These are phyloP conservation scores for Fusarium brevicatenulatum DNA, from an alignment of 2,329 filamentous ascomycete species.

Conservation along the genomic window DNA sequence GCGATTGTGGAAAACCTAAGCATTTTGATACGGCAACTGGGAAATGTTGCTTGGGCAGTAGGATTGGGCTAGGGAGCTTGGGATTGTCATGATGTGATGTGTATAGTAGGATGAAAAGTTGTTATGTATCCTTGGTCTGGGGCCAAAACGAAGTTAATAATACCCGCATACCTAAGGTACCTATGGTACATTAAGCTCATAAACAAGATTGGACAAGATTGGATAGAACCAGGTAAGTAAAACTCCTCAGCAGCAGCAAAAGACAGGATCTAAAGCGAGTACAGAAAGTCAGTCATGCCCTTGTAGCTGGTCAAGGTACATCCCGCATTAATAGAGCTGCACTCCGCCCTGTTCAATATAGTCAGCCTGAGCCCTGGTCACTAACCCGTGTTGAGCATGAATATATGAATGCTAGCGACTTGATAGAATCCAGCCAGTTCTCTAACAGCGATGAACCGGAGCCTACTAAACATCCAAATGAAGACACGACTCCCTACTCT, in stretches of 20 bases:
- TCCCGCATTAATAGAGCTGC: not conserved
- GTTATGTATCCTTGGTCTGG: not conserved
- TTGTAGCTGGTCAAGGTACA: not conserved
- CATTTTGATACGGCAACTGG: slow-evolving; percentile 70
- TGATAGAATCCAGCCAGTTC: not conserved
- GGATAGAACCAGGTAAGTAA: not conserved
- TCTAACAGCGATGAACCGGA: not conserved
- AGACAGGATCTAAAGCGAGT: not conserved
- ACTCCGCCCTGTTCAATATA: not conserved
- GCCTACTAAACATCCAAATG: not conserved
- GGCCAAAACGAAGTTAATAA: not conserved
- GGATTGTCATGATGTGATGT: not conserved
- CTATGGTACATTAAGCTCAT: not conserved
- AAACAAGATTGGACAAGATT: not conserved
- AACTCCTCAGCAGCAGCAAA: not conserved
- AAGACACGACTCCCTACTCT: not conserved
- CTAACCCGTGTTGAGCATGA: not conserved
- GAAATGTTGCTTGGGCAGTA: slow-evolving; percentile 58
- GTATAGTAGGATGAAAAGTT: not conserved
- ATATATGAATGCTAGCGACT: not conserved
- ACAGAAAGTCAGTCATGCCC: not conserved
- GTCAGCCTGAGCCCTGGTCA: not conserved
- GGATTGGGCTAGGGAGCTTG: slow-evolving; percentile 44
- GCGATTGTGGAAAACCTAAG: slow-evolving; percentile 75
- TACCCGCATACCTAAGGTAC: not conserved